Percentiles rank a stretch among this genome's conserved stretches.
These are phyloP conservation scores for Mycotypha africana DNA, from an alignment of 371 early-diverging fungal genomes.

Conservation along the genomic window DNA sequence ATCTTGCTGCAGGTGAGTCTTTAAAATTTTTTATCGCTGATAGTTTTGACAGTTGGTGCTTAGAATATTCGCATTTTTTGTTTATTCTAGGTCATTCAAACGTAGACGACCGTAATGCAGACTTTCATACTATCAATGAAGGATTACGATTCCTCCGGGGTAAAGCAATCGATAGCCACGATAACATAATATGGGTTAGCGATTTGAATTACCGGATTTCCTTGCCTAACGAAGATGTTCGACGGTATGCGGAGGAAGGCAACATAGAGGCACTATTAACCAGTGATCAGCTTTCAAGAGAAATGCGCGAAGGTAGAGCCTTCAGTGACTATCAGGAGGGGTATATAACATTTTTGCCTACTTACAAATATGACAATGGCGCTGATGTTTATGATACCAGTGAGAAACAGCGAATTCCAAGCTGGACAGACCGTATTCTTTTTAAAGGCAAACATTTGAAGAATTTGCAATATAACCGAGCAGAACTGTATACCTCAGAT, in stretches of 20 bases:
- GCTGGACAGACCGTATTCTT: constrained; percentile 88
- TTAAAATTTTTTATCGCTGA: neutral
- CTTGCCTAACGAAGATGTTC: constrained; percentile 60
- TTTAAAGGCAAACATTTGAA: constrained; percentile 53
- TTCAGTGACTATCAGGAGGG: constrained; percentile 85
- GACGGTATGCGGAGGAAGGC: constrained; percentile 23
- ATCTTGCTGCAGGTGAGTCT: constrained; percentile 89
- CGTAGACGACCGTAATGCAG: constrained; percentile 79
- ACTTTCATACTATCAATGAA: constrained; percentile 75
- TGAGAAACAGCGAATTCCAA: constrained; percentile 80
- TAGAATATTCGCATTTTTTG: too few relatives aligned
- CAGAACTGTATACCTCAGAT: constrained; percentile 69
- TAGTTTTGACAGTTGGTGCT: too few relatives aligned
- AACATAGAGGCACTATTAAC: constrained; percentile 37
- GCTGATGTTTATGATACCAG: constrained; percentile 82
- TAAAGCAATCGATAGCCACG: constrained; percentile 64
- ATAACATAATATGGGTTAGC: constrained; percentile 82
- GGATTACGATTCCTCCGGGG: constrained; percentile 71
- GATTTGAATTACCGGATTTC: constrained; percentile 89
- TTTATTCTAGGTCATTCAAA: constrained; percentile 56
- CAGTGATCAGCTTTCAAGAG: constrained; percentile 59
- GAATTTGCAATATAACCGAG: constrained; percentile 50
- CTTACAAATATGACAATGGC: constrained; percentile 92
- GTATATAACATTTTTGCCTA: constrained; percentile 80
- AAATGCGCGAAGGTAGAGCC: constrained; percentile 56